Conservation (phyloP, 176 grass and related monocot species). For the Triticum timopheevii region DNA sequence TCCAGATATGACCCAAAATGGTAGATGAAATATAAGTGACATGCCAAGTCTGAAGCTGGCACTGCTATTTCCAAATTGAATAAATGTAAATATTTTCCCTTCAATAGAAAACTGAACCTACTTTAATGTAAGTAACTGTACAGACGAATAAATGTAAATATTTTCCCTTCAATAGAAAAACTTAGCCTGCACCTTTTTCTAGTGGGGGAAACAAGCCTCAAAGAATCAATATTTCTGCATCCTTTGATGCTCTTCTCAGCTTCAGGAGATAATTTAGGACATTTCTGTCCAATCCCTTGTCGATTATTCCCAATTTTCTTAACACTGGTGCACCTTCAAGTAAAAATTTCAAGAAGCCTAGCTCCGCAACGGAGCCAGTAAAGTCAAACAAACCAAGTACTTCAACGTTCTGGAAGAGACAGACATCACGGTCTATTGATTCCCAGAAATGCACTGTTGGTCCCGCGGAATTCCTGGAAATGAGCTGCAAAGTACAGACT, state of each 20-base stretch:
- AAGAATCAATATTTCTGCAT: constrained; percentile 15
- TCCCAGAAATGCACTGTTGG: background rate
- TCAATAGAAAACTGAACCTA: background rate
- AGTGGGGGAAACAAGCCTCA: background rate
- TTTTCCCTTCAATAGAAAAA: constrained; percentile 7
- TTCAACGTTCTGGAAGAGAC: constrained; percentile 30
- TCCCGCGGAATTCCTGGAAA: background rate
- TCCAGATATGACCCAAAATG: constrained; percentile 7
- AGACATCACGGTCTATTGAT: background rate
- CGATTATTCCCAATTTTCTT: background rate
- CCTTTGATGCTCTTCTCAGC: constrained; percentile 38
- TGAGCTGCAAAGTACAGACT: constrained; percentile 21
- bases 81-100: no score
- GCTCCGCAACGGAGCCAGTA: background rate
- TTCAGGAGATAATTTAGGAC: constrained; percentile 29
- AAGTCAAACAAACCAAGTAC: constrained; percentile 14
- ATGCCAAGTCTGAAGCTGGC: constrained; percentile 4
- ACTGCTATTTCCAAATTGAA: background rate
- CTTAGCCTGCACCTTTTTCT: background rate
- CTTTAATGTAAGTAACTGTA: background rate
- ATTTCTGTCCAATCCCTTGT: constrained; percentile 4
- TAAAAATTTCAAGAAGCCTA: constrained; percentile 30
- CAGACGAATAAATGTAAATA: background rate
- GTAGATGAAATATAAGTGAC: background rate
- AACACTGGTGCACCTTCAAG: constrained; percentile 22